A percentile compares a stretch with the other conserved stretches of the same genome.
phyloP scores from a whole-genome alignment of 371 early-diverging fungal genomes.

The Mucor circinelloides region DNA sequence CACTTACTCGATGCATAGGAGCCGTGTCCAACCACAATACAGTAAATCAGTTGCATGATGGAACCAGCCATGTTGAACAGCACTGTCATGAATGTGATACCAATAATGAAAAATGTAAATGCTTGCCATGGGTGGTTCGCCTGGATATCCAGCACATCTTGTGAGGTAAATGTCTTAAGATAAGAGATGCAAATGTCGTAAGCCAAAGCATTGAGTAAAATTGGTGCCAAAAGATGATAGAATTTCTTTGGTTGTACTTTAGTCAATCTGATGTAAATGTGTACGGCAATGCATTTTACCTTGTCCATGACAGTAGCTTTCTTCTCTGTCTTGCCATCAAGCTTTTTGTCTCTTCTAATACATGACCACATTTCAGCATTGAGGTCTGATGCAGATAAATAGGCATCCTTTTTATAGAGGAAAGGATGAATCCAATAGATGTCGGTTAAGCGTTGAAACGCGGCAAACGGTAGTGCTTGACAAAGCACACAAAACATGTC shows the following conservation, averaged over 20 bases:
- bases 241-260: conserved; percentile 5
- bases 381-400: conserved; percentile 1
- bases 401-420: conserved; percentile 14
- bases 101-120: neutral
- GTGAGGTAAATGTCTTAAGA: conserved; percentile 12
- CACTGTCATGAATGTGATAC: conserved; percentile 6
- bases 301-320: neutral
- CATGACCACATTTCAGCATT: conserved; percentile 14
- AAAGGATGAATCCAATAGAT: conserved; percentile 16
- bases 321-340: neutral
- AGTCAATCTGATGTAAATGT: neutral
- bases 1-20: conserved; percentile 14
- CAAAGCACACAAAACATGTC: conserved; percentile 15
- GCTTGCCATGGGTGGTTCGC: neutral
- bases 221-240: conserved; percentile 14
- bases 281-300: neutral
- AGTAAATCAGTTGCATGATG: conserved; percentile 9
- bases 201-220: conserved; percentile 5
- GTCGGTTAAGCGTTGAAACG: conserved; percentile 13
- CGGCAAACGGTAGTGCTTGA: conserved; percentile 15
- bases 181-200: conserved; percentile 10
- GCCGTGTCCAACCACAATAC: conserved; percentile 3
- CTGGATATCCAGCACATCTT: conserved; percentile 11
- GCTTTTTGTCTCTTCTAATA: neutral
- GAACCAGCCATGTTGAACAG: conserved; percentile 12